Base-by-base conservation (phyloP, 2,329 filamentous ascomycete species). In the Acephala macrosclerotiorum region DNA sequence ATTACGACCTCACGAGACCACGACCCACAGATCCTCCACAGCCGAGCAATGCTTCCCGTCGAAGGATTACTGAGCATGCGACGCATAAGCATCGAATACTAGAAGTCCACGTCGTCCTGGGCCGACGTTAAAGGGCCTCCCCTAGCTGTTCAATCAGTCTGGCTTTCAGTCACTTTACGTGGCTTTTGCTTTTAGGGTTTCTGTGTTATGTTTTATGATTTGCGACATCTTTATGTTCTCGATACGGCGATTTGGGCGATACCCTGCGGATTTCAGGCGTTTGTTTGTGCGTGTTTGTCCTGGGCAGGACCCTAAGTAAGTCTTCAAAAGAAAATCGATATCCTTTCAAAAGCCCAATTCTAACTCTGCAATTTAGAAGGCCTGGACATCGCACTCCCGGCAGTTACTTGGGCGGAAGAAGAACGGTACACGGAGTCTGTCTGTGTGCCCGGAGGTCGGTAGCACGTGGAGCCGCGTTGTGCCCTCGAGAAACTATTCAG, bases 231-330 rank as follows among this genome's bases (percentile, higher is more conserved):
- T 33, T 4, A 33, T 9, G 29, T 33, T 33, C 29, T 33, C 29
- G 9, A 33, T 33, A 9, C 29, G 29, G 29, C 9, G 29, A 33
- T 33, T 33, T 33, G 29, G 29, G 29, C 29, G 29, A 33, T 33
- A 33, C 29, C 29, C 29, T 33, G 9, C 29, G n/a, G n/a, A n/a
- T n/a, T n/a, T 20, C 4, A 22, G 5, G 9, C n/a, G 45, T n/a
- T 11, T 9, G 4, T 9, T 49, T 49, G 45, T 11, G 11, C 11
- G 42, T n/a, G 7, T 49, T 76, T 61, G 78, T 79, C 80, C 79
- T 81, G 75, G 77, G 79, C 74, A 80, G 66, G 79, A 80, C 79
- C 66, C 68, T 73, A 80, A 80, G 79, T 66, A 49, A 49, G 45
- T 49, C 20, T n/a, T n/a, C n/a, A 33, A 33, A 33, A 33, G 29